phyloP scores from a whole-genome alignment of 1,284 basidiomycete species.

The Irpex sp. region DNA sequence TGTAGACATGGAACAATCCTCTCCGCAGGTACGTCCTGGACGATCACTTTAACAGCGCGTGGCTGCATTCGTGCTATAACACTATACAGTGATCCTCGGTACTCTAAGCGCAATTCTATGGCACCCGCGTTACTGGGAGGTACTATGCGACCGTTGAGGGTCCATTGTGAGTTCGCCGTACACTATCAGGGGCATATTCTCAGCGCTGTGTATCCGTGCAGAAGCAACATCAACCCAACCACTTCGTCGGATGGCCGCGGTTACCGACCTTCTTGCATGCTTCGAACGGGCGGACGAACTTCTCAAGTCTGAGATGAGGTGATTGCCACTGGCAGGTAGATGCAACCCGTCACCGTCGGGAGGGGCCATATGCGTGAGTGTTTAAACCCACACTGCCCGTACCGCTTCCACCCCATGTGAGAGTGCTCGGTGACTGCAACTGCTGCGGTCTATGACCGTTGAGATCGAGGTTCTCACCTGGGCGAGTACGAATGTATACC shows the following conservation, averaged over 20 bases:
- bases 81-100: too few species aligned
- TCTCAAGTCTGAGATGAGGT: not conserved
- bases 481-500: not conserved
- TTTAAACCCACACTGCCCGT: not conserved
- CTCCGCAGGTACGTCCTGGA: not conserved
- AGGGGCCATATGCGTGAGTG: not conserved
- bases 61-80: not conserved
- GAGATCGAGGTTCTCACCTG: not conserved
- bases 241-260: not conserved
- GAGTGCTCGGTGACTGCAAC: not conserved
- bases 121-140: too few species aligned
- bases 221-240: not conserved
- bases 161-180: not conserved
- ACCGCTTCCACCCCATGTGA: not conserved
- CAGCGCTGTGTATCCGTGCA: not conserved
- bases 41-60: not conserved
- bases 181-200: not conserved
- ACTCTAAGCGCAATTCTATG: too few species aligned
- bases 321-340: not conserved
- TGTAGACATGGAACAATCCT: not conserved
- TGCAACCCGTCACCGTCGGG: not conserved
- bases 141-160: too few species aligned
- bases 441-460: not conserved
- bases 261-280: not conserved
- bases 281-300: not conserved